A percentile compares a stretch with the other conserved stretches of the same genome.
Conservation (phyloP, 1,284 basidiomycete genomes). For the Leccinum pallidistipes region DNA sequence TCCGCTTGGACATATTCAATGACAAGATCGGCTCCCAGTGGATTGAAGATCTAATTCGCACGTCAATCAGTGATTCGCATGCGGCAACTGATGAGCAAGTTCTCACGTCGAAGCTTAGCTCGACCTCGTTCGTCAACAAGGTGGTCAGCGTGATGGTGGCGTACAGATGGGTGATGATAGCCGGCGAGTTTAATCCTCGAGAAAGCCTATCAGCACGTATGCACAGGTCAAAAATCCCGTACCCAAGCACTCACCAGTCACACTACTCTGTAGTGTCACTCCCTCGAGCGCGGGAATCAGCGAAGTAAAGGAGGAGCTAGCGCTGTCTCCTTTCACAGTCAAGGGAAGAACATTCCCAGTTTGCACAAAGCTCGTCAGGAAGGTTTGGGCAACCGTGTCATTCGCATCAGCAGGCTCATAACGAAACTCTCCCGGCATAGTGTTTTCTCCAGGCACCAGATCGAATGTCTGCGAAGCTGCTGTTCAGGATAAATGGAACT, state of each 20-base stretch:
- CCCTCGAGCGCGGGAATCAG: conserved; percentile 58
- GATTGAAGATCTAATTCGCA: conserved; percentile 49
- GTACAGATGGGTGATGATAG: conserved; percentile 45
- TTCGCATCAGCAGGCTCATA: conserved; percentile 67
- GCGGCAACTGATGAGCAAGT: background rate
- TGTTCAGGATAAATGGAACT: background rate
- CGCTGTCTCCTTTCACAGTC: conserved; percentile 56
- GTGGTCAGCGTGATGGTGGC: conserved; percentile 52
- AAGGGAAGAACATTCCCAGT: conserved; percentile 47
- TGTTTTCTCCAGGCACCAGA: conserved; percentile 61
- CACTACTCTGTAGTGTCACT: conserved; percentile 49
- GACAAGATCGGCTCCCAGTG: conserved; percentile 54
- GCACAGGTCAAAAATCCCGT: background rate
- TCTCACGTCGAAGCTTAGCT: conserved; percentile 55
- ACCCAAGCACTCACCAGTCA: conserved; percentile 42
- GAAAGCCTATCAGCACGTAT: conserved; percentile 3
- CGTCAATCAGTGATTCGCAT: conserved; percentile 1
- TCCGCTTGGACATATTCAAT: conserved; percentile 60
- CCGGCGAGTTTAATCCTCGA: conserved; percentile 44
- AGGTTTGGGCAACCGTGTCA: conserved; percentile 58
- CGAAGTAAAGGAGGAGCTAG: conserved; percentile 65
- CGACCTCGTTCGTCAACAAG: conserved; percentile 50
- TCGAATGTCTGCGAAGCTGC: conserved; percentile 46
- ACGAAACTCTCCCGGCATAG: conserved; percentile 59
- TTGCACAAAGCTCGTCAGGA: conserved; percentile 58